Evolutionary conservation across 1,284 basidiomycete species (phyloP).

Genomic region (Xerocomus cyaneibrunnescens): DNA sequence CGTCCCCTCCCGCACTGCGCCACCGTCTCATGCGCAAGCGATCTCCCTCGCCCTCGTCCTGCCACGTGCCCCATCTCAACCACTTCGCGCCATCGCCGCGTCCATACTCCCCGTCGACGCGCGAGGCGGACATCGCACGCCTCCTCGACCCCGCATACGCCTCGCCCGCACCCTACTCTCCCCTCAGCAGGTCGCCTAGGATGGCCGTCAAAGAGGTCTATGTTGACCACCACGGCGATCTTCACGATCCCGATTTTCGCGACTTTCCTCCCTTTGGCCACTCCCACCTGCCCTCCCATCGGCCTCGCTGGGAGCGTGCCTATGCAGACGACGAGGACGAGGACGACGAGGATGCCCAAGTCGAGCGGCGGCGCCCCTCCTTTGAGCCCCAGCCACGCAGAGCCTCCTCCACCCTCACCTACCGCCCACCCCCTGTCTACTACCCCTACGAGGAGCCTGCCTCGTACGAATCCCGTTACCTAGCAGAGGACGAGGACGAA

Average conservation of each 20-base stretch:
- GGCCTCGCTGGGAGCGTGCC: slow-evolving; percentile 21
- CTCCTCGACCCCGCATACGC: slow-evolving; percentile 65
- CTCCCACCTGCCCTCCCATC: slow-evolving; percentile 25
- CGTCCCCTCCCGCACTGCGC: slow-evolving; percentile 20
- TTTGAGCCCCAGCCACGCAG: slow-evolving; percentile 24
- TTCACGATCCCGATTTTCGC: slow-evolving; percentile 68
- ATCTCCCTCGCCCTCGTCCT: slow-evolving; percentile 27
- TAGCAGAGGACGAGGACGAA: slow-evolving; percentile 33
- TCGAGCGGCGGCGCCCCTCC: slow-evolving; percentile 13
- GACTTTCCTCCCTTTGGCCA: slow-evolving; percentile 49
- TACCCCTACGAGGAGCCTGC: slow-evolving; percentile 35
- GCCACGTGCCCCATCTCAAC: slow-evolving; percentile 5
- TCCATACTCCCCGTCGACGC: slow-evolving; percentile 34
- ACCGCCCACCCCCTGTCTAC: slow-evolving; percentile 21
- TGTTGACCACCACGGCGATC: slow-evolving; percentile 58
- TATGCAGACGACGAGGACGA: slow-evolving; percentile 33
- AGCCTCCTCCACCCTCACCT: slow-evolving; percentile 25
- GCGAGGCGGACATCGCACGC: slow-evolving; percentile 51
- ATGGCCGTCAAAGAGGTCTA: slow-evolving; percentile 42
- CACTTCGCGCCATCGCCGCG: slow-evolving; percentile 16
- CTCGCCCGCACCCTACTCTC: slow-evolving; percentile 35
- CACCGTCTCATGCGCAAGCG: slow-evolving; percentile 25
- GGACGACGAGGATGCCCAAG: slow-evolving; percentile 28
- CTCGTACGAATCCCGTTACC: slow-evolving; percentile 34
- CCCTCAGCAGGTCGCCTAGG: slow-evolving; percentile 28